Evolutionary conservation across 1,139 yeast genomes (phyloP).

Genomic region (Kodamaea derodonti): DNA sequence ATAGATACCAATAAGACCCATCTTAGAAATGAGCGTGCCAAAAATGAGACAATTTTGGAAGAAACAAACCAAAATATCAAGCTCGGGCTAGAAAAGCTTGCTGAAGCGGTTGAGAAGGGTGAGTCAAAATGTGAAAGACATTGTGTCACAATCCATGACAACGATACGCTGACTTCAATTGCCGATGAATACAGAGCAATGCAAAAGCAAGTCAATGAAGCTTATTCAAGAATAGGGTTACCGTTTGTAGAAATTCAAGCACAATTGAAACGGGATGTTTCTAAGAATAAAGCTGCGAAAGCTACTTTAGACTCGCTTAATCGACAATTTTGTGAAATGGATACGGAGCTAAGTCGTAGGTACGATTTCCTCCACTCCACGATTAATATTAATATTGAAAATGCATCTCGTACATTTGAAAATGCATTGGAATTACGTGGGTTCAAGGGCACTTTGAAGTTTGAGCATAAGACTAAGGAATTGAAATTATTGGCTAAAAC

Average conservation of each 20-base stretch:
- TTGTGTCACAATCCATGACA: conserved; percentile 22
- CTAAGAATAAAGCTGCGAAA: conserved; percentile 28
- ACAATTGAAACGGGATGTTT: conserved; percentile 24
- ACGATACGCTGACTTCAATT: conserved; percentile 36
- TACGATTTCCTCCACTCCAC: conserved; percentile 48
- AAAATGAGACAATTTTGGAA: conserved; percentile 11
- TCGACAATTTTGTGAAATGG: conserved; percentile 21
- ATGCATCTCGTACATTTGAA: conserved; percentile 47
- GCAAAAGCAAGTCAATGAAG: conserved; percentile 32
- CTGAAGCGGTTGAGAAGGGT: conserved; percentile 24
- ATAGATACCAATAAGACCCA: conserved; percentile 11
- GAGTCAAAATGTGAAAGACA: conserved; percentile 29
- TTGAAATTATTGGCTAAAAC: conserved; percentile 60
- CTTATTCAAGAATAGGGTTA: conserved; percentile 34
- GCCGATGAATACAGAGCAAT: conserved; percentile 31
- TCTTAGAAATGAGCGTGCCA: conserved; percentile 11
- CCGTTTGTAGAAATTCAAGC: conserved; percentile 36
- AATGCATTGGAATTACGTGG: conserved; percentile 64
- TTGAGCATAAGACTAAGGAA: conserved; percentile 52
- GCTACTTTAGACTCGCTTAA: conserved; percentile 21
- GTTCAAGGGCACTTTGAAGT: conserved; percentile 66
- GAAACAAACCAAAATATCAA: conserved; percentile 12
- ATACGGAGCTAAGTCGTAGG: conserved; percentile 43
- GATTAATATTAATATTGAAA: conserved; percentile 24
- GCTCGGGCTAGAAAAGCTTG: conserved; percentile 18